These are phyloP conservation scores for Prunus mira DNA, from an alignment of 306 rosid species.

Conservation along the genomic window DNA sequence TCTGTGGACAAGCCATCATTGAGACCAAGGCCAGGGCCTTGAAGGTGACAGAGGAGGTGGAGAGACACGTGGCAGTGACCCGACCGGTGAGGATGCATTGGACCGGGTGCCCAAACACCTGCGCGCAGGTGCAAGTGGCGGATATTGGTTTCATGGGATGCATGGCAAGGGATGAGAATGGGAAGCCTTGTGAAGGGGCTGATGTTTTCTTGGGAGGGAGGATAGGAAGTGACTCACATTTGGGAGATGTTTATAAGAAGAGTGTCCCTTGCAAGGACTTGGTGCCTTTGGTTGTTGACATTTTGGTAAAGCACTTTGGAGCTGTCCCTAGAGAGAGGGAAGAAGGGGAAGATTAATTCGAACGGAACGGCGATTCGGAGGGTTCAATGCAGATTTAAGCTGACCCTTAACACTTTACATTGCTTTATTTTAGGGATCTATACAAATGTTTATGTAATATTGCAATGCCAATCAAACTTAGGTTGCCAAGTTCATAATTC, in stretches of 20 bases:
- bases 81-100: conserved; percentile 91
- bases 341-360: conserved; percentile 57
- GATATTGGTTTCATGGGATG: conserved; percentile 99
- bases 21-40: conserved; percentile 91
- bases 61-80: conserved; percentile 60
- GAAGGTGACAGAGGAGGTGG: conserved; percentile 82
- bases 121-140: conserved; percentile 96
- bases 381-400: not conserved
- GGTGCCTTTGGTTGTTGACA: conserved; percentile 74
- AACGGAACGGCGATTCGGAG: not conserved
- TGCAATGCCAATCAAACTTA: too few relatives aligned
- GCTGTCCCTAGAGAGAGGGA: conserved; percentile 76
- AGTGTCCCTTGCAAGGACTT: conserved; percentile 90
- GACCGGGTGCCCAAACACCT: conserved; percentile 92
- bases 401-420: too few relatives aligned
- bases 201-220: conserved; percentile 88
- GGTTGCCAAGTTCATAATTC: too few relatives aligned
- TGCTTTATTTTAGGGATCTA: too few relatives aligned
- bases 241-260: conserved; percentile 74
- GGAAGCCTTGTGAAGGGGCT: conserved; percentile 73
- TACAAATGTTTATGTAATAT: too few relatives aligned
- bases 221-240: conserved; percentile 92
- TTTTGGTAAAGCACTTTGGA: conserved; percentile 69
- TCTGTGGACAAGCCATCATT: conserved; percentile 92
- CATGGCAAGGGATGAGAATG: conserved; percentile 87